phyloP scores from a whole-genome alignment of 768 basidiomycete genomes.

The Termitomyces sp. region DNA sequence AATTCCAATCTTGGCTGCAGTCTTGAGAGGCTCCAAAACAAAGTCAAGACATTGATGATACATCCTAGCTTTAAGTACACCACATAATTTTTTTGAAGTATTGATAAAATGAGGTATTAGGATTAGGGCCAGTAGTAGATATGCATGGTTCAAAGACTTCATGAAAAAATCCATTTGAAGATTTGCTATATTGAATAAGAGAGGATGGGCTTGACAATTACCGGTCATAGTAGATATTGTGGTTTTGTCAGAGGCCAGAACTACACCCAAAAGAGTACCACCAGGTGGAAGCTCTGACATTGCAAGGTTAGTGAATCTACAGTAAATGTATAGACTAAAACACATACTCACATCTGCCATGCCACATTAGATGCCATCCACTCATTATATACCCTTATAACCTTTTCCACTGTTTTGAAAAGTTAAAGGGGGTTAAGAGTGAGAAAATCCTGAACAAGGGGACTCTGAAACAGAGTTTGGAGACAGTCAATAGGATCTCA shows the following conservation, averaged over 20 bases:
- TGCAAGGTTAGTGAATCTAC: neutral
- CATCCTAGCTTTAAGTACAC: no score
- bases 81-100: no score
- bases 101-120: no score
- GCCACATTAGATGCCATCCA: constrained; percentile 19
- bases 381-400: constrained; percentile 17
- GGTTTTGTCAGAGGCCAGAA: constrained; percentile 19
- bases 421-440: constrained; percentile 13
- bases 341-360: constrained; percentile 19
- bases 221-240: constrained; percentile 16
- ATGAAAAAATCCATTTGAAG: constrained; percentile 7
- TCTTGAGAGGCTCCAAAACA: no score
- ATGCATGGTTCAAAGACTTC: constrained; percentile 16
- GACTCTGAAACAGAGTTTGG: constrained; percentile 21
- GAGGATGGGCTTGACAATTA: constrained; percentile 5
- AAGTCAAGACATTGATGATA: no score
- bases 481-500: constrained; percentile 24
- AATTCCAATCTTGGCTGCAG: no score
- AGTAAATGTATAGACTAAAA: neutral
- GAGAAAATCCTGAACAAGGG: constrained; percentile 21
- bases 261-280: constrained; percentile 12
- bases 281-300: constrained; percentile 14
- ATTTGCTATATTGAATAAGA: constrained; percentile 14
- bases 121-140: constrained; percentile 15
- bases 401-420: constrained; percentile 6